Percentiles rank a stretch among this genome's conserved stretches.
Evolutionary conservation across 768 basidiomycete genomes (phyloP).

Genomic region (Lactarius vividus): DNA sequence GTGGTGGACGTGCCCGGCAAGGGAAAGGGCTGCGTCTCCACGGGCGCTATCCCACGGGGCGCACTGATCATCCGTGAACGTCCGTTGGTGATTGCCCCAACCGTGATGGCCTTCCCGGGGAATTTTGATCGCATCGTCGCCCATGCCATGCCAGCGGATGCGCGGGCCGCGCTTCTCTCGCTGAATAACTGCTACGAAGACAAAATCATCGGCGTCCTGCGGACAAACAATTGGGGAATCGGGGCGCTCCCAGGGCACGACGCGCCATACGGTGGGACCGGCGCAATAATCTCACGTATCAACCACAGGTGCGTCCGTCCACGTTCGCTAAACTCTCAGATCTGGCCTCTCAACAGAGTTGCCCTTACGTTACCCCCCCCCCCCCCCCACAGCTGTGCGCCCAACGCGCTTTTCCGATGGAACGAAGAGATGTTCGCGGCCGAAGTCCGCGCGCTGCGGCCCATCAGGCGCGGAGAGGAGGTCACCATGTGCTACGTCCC

Average conservation of each 20-base stretch:
- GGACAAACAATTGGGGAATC: constrained; percentile 17
- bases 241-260: constrained; percentile 19
- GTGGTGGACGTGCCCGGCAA: constrained; percentile 21
- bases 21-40: constrained; percentile 38
- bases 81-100: constrained; percentile 36
- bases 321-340: neutral
- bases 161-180: constrained; percentile 8
- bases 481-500: constrained; percentile 35
- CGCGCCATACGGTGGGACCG: constrained; percentile 28
- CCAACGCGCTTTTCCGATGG: constrained; percentile 29
- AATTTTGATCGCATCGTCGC: constrained; percentile 8
- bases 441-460: constrained; percentile 32
- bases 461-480: constrained; percentile 38
- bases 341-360: neutral
- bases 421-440: constrained; percentile 33
- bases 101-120: constrained; percentile 12
- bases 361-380: neutral
- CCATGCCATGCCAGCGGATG: constrained; percentile 13
- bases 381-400: constrained; percentile 25
- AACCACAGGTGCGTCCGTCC: constrained; percentile 28
- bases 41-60: constrained; percentile 31
- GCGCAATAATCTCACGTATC: constrained; percentile 30
- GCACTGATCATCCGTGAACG: constrained; percentile 41
- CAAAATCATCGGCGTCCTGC: constrained; percentile 18
- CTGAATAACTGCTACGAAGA: constrained; percentile 20